phyloP scores from a whole-genome alignment of 495 filamentous ascomycete genomes.

The Lasiosphaeria miniovina region DNA sequence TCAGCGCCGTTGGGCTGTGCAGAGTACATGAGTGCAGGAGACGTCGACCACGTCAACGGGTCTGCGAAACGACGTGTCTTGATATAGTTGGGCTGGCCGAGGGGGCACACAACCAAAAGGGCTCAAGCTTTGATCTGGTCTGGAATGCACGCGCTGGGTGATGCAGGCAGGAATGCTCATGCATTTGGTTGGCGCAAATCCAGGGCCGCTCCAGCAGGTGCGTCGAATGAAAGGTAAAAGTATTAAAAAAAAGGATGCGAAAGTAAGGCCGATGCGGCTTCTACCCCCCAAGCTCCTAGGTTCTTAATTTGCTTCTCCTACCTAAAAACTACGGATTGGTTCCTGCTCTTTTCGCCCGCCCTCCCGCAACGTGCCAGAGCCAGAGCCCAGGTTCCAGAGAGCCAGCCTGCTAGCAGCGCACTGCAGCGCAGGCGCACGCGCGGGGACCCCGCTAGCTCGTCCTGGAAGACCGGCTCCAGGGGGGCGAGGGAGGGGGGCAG shows the following conservation, averaged over 20 bases:
- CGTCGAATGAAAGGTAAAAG: slow-evolving; percentile 27
- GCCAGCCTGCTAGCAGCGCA: neutral
- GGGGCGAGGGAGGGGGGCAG: neutral
- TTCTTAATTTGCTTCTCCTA: neutral
- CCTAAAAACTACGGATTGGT: no score
- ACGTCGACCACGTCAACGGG: slow-evolving; percentile 40
- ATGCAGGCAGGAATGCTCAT: slow-evolving; percentile 33
- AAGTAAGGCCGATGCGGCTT: slow-evolving; percentile 14
- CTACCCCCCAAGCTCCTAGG: neutral
- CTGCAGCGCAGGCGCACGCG: slow-evolving; percentile 5
- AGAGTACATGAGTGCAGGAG: slow-evolving; percentile 52
- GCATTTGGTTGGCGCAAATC: slow-evolving; percentile 41
- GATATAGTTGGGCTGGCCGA: slow-evolving; percentile 52
- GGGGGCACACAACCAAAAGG: slow-evolving; percentile 31
- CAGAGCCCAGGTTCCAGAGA: neutral
- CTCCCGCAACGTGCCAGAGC: neutral
- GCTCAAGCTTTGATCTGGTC: slow-evolving; percentile 28
- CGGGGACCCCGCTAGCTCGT: slow-evolving; percentile 5
- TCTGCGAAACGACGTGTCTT: slow-evolving; percentile 56
- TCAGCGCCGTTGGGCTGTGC: slow-evolving; percentile 54
- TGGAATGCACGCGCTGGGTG: slow-evolving; percentile 45
- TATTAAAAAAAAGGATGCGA: slow-evolving; percentile 13
- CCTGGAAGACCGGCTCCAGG: neutral
- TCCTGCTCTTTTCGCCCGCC: neutral
- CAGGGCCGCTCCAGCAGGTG: slow-evolving; percentile 18